Evolutionary conservation across 139 green algal genomes (phyloP).

Genomic region (Tetradesmus obliquus): DNA sequence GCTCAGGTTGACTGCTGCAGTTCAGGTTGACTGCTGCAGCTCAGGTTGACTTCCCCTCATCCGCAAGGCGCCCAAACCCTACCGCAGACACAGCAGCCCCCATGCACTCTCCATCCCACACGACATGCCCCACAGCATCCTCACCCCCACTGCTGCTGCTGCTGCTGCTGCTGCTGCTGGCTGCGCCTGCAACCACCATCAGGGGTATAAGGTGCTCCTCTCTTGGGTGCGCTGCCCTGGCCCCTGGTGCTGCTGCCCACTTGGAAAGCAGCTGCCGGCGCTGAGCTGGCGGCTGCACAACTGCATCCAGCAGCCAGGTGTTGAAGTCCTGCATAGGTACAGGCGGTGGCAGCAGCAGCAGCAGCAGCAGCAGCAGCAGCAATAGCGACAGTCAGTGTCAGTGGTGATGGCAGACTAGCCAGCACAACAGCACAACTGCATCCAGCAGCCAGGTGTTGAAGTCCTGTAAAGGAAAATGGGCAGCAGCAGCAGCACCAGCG

Average conservation of each 20-base stretch:
- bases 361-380: conserved; percentile 13
- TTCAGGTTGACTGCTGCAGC: not conserved
- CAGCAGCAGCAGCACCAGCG: conserved; percentile 32
- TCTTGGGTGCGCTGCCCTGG: conserved; percentile 60
- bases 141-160: not conserved
- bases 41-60: not conserved
- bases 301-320: conserved; percentile 52
- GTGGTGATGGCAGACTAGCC: not conserved
- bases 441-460: conserved; percentile 65
- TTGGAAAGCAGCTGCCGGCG: conserved; percentile 39
- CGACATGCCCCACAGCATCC: not conserved
- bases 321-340: conserved; percentile 60
- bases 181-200: conserved; percentile 63
- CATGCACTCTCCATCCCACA: conserved; percentile 41
- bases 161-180: conserved; percentile 16
- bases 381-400: conserved; percentile 13
- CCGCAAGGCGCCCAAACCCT: not conserved
- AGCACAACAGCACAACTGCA: not conserved
- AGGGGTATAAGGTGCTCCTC: conserved; percentile 81
- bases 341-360: not conserved
- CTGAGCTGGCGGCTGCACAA: not conserved
- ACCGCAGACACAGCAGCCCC: conserved; percentile 25
- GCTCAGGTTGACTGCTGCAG: not conserved
- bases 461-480: conserved; percentile 22
- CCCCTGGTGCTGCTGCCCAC: conserved; percentile 58